Percentiles rank a stretch among this genome's conserved stretches.
Conservation (phyloP, 257 asterid genomes). For the Rhazya stricta region DNA sequence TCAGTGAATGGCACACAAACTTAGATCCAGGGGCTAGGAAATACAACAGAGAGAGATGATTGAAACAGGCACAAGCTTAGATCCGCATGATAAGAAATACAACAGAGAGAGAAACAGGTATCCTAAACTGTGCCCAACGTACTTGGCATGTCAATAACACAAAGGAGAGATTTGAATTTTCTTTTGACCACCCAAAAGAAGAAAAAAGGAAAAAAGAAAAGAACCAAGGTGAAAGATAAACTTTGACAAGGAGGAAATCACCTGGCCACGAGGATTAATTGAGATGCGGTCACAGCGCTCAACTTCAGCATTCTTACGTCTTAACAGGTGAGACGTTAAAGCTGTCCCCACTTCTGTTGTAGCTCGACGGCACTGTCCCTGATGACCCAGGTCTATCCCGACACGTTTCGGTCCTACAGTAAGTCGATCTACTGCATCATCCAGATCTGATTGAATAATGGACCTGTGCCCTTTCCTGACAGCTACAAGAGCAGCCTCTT, state of each 20-base stretch:
- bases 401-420: constrained; percentile 90
- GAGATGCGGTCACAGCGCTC: constrained; percentile 92
- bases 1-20: neutral
- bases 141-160: neutral
- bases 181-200: too few relatives aligned
- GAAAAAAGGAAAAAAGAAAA: too few relatives aligned
- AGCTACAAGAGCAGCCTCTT: constrained; percentile 98
- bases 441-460: constrained; percentile 74
- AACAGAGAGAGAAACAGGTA: neutral
- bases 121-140: neutral
- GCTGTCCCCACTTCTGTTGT: constrained; percentile 82
- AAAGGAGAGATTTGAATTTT: neutral
- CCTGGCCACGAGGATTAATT: constrained; percentile 95
- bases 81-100: too few relatives aligned
- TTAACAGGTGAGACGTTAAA: constrained; percentile 77
- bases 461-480: constrained; percentile 81
- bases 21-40: too few relatives aligned
- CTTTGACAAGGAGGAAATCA: constrained; percentile 13
- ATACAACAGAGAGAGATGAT: too few relatives aligned
- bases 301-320: constrained; percentile 79
- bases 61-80: neutral
- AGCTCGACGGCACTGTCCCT: constrained; percentile 93
- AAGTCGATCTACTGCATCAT: constrained; percentile 94
- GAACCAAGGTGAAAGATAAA: neutral
- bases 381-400: constrained; percentile 77